Base-by-base conservation (phyloP, 257 asterid genomes). In the Mitragyna speciosa region DNA sequence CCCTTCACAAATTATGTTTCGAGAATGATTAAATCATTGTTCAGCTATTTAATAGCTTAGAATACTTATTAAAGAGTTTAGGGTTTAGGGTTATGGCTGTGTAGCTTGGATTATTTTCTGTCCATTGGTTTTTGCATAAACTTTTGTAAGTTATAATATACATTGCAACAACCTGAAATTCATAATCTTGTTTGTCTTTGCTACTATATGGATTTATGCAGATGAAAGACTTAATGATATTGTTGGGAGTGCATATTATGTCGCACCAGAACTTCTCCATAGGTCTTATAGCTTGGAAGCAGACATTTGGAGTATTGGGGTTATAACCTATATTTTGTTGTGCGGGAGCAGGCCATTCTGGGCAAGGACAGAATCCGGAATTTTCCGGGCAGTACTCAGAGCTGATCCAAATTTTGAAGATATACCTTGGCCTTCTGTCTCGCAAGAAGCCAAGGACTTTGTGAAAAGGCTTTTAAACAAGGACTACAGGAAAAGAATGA, bases 341-440 rank as follows among this genome's bases (percentile, higher is more conserved):
- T 95, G 99, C 83, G 99, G 99, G 81, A 93, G 99, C 89, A 87
- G 99, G 87, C 99, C 99, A 59, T 95, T 95, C 85, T 93, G 98
- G 99, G 98, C 99, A 61, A 83, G 98, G 82, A 93, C 98, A 6
- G 99, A 95, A 83, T 95, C 99, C 19, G 99, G 98, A 77, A 95
- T 95, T 83, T 95, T 95, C 70, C 97, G 98, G 68, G 86, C 99
- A 19, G 99, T 95, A 73, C 87, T 95, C 83, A 92, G 98, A 86
- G 97, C 98, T 73, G 97, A 93, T 80, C 99, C 99, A 26, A 93
- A 92, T 86, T 90, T 95, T 74, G 96, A 90, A 54, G 99, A 95
- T 83, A 71, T 90, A 77, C 99, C 99, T 68, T 95, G 99, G 99
- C 97, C 99, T 49, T 93, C 98, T 70, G 90, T 92, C 75, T 84